phyloP scores from a whole-genome alignment of 306 rosid genomes.

The Glycyrrhiza uralensis region DNA sequence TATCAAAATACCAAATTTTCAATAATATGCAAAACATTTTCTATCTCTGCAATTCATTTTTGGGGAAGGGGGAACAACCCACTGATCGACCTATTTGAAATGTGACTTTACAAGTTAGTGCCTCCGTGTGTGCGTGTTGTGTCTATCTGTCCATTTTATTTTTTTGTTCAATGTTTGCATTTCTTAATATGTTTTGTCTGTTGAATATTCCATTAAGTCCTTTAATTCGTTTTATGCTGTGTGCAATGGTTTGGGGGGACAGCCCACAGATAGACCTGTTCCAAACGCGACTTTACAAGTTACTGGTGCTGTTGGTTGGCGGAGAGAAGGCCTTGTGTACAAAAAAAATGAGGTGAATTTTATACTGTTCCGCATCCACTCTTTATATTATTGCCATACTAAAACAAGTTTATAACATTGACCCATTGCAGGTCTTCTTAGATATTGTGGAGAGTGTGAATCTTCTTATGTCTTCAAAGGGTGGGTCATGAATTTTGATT shows the following conservation, averaged over 20 bases:
- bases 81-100: neutral
- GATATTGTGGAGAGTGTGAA: constrained; percentile 94
- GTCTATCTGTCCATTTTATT: neutral
- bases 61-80: neutral
- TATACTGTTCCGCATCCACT: neutral
- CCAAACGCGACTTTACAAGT: constrained; percentile 97
- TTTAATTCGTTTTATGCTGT: constrained; percentile 1
- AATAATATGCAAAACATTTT: neutral
- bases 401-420: constrained; percentile 22
- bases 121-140: neutral
- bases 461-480: constrained; percentile 95
- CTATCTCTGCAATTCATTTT: neutral
- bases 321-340: constrained; percentile 88
- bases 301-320: constrained; percentile 96
- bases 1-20: neutral
- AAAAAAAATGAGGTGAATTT: constrained; percentile 77
- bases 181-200: neutral
- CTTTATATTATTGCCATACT: constrained; percentile 1
- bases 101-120: neutral
- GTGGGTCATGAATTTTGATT: constrained; percentile 40
- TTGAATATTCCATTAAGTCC: neutral
- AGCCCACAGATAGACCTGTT: constrained; percentile 76
- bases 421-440: constrained; percentile 67
- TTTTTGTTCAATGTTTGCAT: neutral
- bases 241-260: constrained; percentile 11